Evolutionary conservation across 2,329 filamentous ascomycete species (phyloP).

Genomic region (Phialemoniopsis sp.): DNA sequence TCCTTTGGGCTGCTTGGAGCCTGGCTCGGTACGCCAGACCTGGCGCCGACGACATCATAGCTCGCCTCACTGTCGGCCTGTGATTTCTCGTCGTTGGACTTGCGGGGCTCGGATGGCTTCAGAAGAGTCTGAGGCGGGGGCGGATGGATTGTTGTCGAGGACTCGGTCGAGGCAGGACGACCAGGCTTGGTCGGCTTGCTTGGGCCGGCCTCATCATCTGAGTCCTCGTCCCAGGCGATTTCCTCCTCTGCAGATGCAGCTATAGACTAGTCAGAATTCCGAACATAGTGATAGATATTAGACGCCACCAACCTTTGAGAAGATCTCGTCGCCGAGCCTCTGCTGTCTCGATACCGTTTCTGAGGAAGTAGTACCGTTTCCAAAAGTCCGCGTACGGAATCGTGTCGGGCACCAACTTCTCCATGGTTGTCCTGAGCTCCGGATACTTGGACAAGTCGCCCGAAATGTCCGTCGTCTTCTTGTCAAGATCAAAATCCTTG

Average conservation of each 20-base stretch:
- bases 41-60: slow-evolving; percentile 85
- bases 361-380: slow-evolving; percentile 91
- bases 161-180: slow-evolving; percentile 46
- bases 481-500: slow-evolving; percentile 71
- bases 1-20: slow-evolving; percentile 66
- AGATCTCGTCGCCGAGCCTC: slow-evolving; percentile 86
- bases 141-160: slow-evolving; percentile 58
- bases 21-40: slow-evolving; percentile 73
- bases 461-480: slow-evolving; percentile 80
- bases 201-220: slow-evolving; percentile 17
- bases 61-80: slow-evolving; percentile 91
- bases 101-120: slow-evolving; percentile 63
- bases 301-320: slow-evolving; percentile 69
- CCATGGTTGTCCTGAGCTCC: slow-evolving; percentile 85
- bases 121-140: slow-evolving; percentile 33
- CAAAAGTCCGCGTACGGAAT: slow-evolving; percentile 91
- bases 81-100: slow-evolving; percentile 84
- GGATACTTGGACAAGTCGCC: slow-evolving; percentile 80
- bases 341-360: slow-evolving; percentile 89
- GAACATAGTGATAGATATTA: not conserved
- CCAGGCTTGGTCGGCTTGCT: slow-evolving; percentile 18
- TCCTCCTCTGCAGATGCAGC: slow-evolving; percentile 71
- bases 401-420: slow-evolving; percentile 87
- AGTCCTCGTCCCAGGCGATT: slow-evolving; percentile 61
- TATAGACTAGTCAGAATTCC: slow-evolving; percentile 23